phyloP scores from a whole-genome alignment of 805 yeast genomes.

The Myxozyma nipponensis region DNA sequence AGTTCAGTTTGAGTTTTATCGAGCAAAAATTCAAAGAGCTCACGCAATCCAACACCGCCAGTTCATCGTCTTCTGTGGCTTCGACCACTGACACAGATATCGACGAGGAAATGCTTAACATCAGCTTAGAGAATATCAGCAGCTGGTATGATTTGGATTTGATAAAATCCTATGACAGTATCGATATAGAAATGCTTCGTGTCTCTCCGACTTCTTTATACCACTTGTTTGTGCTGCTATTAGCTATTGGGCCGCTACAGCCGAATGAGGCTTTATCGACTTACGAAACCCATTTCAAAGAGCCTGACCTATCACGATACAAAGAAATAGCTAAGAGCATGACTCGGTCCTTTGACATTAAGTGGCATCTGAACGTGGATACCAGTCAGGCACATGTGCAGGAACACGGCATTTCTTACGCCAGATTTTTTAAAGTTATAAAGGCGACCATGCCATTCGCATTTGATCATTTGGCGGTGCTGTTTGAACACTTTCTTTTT shows the following conservation, averaged over 20 bases:
- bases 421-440: slow-evolving; percentile 26
- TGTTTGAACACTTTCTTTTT: slow-evolving; percentile 46
- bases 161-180: slow-evolving; percentile 45
- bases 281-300: slow-evolving; percentile 31
- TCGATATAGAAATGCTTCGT: slow-evolving; percentile 40
- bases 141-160: slow-evolving; percentile 38
- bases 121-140: slow-evolving; percentile 23
- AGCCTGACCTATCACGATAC: slow-evolving; percentile 43
- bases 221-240: slow-evolving; percentile 47
- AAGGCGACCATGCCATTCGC: slow-evolving; percentile 41
- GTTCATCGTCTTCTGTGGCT: neutral
- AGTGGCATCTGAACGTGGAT: slow-evolving; percentile 32
- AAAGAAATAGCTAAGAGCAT: slow-evolving; percentile 45
- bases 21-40: slow-evolving; percentile 14
- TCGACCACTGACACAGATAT: slow-evolving; percentile 19
- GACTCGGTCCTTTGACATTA: slow-evolving; percentile 48
- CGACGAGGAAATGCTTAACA: slow-evolving; percentile 28
- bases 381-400: slow-evolving; percentile 21
- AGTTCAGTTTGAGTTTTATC: slow-evolving; percentile 8
- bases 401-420: slow-evolving; percentile 29
- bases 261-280: slow-evolving; percentile 37
- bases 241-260: slow-evolving; percentile 45
- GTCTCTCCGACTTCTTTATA: slow-evolving; percentile 44
- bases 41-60: slow-evolving; percentile 2
- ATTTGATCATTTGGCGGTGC: slow-evolving; percentile 44